Evolutionary conservation across 2,329 filamentous ascomycete species (phyloP), one percentile per base, ranked within the genome.

Genomic region (Aspergillus tanneri): DNA sequence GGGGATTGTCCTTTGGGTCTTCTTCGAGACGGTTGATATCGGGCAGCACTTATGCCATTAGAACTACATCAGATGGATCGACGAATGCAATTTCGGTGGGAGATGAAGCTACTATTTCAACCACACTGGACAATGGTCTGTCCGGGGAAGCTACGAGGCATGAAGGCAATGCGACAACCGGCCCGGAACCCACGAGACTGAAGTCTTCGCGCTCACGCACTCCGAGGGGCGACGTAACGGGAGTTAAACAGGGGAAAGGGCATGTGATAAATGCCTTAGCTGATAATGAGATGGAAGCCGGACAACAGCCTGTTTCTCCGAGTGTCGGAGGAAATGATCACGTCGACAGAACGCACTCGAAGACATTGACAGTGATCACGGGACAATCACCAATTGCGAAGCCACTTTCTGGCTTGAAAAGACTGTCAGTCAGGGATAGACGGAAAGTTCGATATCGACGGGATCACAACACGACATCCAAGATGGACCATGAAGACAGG

Each of bases 391-490:
- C n/a, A n/a, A n/a, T n/a, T n/a, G n/a, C n/a, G n/a, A n/a, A n/a
- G n/a, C n/a, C n/a, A n/a, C 34, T 25, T 23, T 30, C 21, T 28
- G 41, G 40, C 21, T 30, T 53, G 23, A 47, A 46, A 34, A 51
- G 38, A 11, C 27, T 66, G 35, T 63, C 63, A 2, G 43, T 47
- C 14, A 48, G 54, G 21, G 64, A 67, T 43, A 46, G 49, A 39
- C 58, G 47, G 46, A 66, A 66, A 53, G 40, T 67, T 22, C 53
- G 58, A 25, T 61, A 59, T 46, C 60, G 60, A 7, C 24, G 50
- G 11, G 32, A 58, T 56, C 21, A 38, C 57, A 12, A 37, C 25
- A 7, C 50, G 42, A 35, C 47, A 30, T 1, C 18, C 16, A 24
- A 14, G 37, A 5, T 6, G 16, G 36, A 43, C 46, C 53, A 34